These are phyloP conservation scores for Pythium volutum DNA, from an alignment of 352 stramenopile genomes.

Conservation along the genomic window DNA sequence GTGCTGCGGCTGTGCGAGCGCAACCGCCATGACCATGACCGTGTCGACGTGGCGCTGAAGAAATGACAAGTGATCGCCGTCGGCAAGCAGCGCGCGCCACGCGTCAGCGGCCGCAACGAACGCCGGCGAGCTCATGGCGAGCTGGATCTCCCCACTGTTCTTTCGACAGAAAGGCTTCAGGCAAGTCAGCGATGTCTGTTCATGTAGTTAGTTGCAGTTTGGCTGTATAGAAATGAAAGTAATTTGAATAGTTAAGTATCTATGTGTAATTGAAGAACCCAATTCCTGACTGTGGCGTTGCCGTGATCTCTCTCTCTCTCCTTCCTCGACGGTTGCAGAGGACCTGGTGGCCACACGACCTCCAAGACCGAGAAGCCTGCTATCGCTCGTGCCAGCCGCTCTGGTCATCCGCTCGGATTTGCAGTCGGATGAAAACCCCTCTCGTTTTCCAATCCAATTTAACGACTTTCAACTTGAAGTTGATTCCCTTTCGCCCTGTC, in stretches of 20 bases:
- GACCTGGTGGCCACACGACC: too few species aligned
- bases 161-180: neutral
- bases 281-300: neutral
- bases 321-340: too few species aligned
- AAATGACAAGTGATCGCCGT: slow-evolving; percentile 25
- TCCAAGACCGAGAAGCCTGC: too few species aligned
- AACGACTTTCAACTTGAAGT: too few species aligned
- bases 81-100: slow-evolving; percentile 41
- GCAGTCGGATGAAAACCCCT: too few species aligned
- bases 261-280: neutral
- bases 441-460: too few species aligned
- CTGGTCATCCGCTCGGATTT: too few species aligned
- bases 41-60: slow-evolving; percentile 27
- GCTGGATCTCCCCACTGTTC: slow-evolving; percentile 1
- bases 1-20: slow-evolving; percentile 26
- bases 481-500: too few species aligned
- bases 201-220: neutral
- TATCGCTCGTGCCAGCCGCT: too few species aligned
- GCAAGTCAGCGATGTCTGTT: neutral
- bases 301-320: too few species aligned
- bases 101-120: slow-evolving; percentile 35
- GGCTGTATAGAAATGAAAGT: neutral
- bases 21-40: slow-evolving; percentile 32
- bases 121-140: slow-evolving; percentile 8
- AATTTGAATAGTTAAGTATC: neutral